Evolutionary conservation across 108 stramenopile species (phyloP).

Genomic region (Cylindrotheca fusiformis): DNA sequence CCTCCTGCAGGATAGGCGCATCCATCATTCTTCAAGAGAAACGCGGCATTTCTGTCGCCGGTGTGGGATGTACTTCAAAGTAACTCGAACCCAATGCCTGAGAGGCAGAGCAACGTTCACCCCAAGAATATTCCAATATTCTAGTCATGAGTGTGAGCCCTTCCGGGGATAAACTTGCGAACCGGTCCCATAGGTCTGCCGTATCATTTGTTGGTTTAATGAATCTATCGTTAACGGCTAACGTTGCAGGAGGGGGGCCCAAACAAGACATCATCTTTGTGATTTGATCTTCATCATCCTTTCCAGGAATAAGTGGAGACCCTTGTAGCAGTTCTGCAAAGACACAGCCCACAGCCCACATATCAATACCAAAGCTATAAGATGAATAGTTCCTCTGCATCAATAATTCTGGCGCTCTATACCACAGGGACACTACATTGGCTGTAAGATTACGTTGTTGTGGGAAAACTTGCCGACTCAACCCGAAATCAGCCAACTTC

Average conservation of each 20-base stretch:
- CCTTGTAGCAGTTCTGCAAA: constrained; percentile 85
- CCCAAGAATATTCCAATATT: constrained; percentile 54
- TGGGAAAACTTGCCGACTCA: constrained; percentile 51
- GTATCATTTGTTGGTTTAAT: background rate
- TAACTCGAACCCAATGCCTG: constrained; percentile 43
- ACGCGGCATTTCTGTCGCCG: constrained; percentile 10
- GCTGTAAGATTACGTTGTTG: constrained; percentile 57
- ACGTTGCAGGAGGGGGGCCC: constrained; percentile 41
- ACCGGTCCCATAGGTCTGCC: constrained; percentile 27
- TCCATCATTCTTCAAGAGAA: no score
- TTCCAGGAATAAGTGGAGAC: constrained; percentile 73
- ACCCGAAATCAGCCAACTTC: constrained; percentile 87
- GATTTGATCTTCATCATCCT: constrained; percentile 77
- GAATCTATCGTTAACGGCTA: constrained; percentile 6
- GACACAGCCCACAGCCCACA: constrained; percentile 87
- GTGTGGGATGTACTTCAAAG: constrained; percentile 36
- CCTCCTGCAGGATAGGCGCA: no score
- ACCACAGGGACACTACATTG: constrained; percentile 92
- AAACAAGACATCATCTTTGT: constrained; percentile 65
- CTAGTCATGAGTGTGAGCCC: constrained; percentile 51
- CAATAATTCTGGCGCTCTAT: constrained; percentile 89
- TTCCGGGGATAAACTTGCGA: constrained; percentile 19
- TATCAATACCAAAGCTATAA: constrained; percentile 77
- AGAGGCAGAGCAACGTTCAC: constrained; percentile 48
- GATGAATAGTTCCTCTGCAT: constrained; percentile 13